Evolutionary conservation across 2,329 filamentous ascomycete species (phyloP).

Genomic region (Chrysosporium keratinophilum): DNA sequence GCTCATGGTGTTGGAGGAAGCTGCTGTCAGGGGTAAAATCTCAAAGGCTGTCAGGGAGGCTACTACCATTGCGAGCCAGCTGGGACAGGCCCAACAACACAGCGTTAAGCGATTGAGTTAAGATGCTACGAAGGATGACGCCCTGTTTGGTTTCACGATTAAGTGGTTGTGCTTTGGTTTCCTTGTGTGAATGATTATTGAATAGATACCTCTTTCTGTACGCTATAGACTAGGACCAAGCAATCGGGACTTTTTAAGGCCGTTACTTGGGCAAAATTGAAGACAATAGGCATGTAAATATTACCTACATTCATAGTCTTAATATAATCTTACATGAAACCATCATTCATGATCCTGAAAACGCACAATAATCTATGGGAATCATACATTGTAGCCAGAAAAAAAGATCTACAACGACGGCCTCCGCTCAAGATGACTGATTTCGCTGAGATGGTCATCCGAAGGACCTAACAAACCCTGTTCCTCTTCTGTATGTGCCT

Average conservation of each 20-base stretch:
- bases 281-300: background rate
- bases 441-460: slow-evolving; percentile 20
- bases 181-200: background rate
- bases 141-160: background rate
- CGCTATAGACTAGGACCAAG: background rate
- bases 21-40: slow-evolving; percentile 44
- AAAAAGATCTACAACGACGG: slow-evolving; percentile 10
- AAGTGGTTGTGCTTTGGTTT: background rate
- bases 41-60: slow-evolving; percentile 49
- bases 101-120: slow-evolving; percentile 38
- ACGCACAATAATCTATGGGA: slow-evolving; percentile 6
- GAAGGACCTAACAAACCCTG: slow-evolving; percentile 28
- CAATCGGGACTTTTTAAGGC: background rate
- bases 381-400: background rate
- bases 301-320: background rate
- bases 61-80: slow-evolving; percentile 47
- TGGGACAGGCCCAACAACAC: slow-evolving; percentile 44
- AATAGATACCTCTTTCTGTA: background rate
- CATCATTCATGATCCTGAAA: background rate
- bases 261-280: background rate
- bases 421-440: slow-evolving; percentile 12
- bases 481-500: slow-evolving; percentile 26
- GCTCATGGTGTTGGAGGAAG: slow-evolving; percentile 50
- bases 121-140: background rate
- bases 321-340: background rate